Evolutionary conservation across 2,329 filamentous ascomycete genomes (phyloP), one percentile per base, ranked within the genome.

Genomic region (Hymenoscyphus repandus): DNA sequence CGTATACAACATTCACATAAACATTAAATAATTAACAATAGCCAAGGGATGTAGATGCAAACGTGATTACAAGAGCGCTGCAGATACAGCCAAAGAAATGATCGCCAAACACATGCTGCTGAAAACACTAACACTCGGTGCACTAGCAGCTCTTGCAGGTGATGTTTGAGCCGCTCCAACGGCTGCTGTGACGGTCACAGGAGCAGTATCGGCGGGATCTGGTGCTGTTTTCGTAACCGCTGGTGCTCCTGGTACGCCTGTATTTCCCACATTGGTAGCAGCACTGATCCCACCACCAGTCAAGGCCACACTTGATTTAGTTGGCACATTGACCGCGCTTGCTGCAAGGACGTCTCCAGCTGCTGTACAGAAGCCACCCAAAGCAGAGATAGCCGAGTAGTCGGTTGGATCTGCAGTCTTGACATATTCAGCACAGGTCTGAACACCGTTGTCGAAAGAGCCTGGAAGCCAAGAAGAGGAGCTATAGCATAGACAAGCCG

Each of bases 281-380:
- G 18, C 15, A 7, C 32, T 22, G 13, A 9, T 46, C 2, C 17
- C 32, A 5, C 13, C 31, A 13, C 44, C 44, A 2, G 33, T 46
- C 13, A 46, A 20, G 11, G 20, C 17, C 13, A 27, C 32, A 1
- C 20, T 9, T 12, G 43, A 20, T 12, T 34, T 17, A n/a, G 15
- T n/a, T n/a, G n/a, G n/a, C n/a, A n/a, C n/a, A n/a, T n/a, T 27
- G 5, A 18, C 5, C 5, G 17, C 37, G 7, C 17, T 22, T 17
- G 36, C 7, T 20, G 33, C 6, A 9, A 41, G 20, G 45, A 72
- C 72, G 56, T 73, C 33, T 4, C 54, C 54, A 34, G 37, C 41
- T n/a, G n/a, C 50, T 20, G 48, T 49, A 27, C 58, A 57, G 9
- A 57, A 55, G 17, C 45, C 45, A 17, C 50, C 52, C 5, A 53